A percentile compares a stretch with the other conserved stretches of the same genome.
Conservation (phyloP, 768 basidiomycete genomes). For the Trametes gibbosa region DNA sequence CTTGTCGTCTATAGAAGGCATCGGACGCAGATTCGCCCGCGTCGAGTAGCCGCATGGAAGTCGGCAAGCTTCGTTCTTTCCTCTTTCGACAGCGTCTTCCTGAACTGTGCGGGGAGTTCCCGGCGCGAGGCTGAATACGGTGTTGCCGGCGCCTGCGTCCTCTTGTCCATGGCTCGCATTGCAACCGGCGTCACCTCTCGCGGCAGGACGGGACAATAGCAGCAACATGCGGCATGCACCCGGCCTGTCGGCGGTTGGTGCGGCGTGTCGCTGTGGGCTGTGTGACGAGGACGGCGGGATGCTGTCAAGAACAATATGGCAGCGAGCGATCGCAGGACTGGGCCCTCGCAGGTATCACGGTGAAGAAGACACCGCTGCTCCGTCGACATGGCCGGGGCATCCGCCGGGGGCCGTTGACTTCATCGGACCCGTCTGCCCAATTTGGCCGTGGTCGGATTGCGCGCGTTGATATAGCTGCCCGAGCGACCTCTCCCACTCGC, state of each 20-base stretch:
- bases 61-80: background rate
- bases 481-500: background rate
- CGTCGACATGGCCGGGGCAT: background rate
- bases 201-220: background rate
- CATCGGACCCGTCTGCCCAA: background rate
- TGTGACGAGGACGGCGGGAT: background rate
- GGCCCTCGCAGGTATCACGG: slow-evolving; percentile 1
- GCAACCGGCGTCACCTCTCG: background rate
- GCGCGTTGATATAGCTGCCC: background rate
- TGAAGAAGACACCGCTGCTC: background rate
- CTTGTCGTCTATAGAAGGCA: background rate
- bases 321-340: background rate
- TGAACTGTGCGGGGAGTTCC: background rate
- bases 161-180: too few relatives aligned
- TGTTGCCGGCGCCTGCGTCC: background rate
- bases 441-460: background rate
- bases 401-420: background rate
- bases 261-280: background rate
- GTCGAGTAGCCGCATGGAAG: slow-evolving; percentile 5
- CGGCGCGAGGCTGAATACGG: too few relatives aligned
- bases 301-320: background rate
- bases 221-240: background rate
- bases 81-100: background rate
- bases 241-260: too few relatives aligned
- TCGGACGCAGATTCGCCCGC: background rate